Base-by-base conservation (phyloP, 164 flowering plant genomes). In the Taxillus chinensis region DNA sequence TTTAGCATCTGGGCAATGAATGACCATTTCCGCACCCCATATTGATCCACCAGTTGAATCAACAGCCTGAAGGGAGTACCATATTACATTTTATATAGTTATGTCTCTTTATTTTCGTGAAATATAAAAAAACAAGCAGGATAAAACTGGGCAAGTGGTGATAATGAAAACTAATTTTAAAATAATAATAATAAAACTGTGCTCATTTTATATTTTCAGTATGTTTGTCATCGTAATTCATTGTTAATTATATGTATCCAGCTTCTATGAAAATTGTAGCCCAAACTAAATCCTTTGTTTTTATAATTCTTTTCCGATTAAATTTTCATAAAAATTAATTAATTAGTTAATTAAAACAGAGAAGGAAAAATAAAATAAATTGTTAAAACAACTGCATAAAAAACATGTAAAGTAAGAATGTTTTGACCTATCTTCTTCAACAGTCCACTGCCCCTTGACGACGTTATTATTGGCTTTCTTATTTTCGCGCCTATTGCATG, bases 381-480 rank as follows among this genome's bases (percentile, higher is more conserved):
- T 16, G 5, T 61, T 8, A 27, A 53, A 49, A 11, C 27, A 3
- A 59, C 5, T 43, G 0, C 5, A 6, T 52, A 16, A 53, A 3
- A 12, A 7, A 16, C 46, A 4, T 45, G 38, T 41, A 15, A 48
- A 8, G 3, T 48, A 48, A 4, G 4, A 8, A 48, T 7, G 12
- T 5, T 7, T 69, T 6, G 51, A 87, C 98, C 92, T 86, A 65
- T 90, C 98, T 82, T 93, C 98, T 58, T 88, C 95, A 43, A 46
- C 41, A 0, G 83, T 79, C 98, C 98, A 90, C 71, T 90, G 96
- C 9, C 90, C 98, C 70, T 84, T 93, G 55, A 82, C 70, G 14
- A 74, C 11, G 41, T 66, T 71, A 17, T 48, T 48, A 48, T 48
- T 48, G 13, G 46, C 2, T 0, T 43, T 43, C 46, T 43, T 43